phyloP scores from a whole-genome alignment of 208 protist genomes.

The Acanthamoeba healyi region DNA sequence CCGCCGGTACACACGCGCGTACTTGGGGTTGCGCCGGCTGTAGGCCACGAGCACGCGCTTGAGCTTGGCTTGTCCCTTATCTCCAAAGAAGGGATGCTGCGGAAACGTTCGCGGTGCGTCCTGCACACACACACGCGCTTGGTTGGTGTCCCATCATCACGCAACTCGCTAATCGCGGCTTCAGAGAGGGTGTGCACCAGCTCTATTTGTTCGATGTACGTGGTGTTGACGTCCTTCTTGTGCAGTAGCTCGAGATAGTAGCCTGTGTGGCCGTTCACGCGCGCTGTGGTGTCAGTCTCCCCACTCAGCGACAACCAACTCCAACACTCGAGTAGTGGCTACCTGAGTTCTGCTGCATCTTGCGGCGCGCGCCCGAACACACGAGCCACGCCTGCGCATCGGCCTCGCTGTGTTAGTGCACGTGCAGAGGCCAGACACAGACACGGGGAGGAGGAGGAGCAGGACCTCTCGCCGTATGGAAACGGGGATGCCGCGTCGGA shows the following conservation, averaged over 20 bases:
- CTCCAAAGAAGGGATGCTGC: conserved; percentile 79
- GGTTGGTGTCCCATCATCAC: too few relatives aligned
- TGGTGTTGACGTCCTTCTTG: neutral
- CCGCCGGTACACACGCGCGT: neutral
- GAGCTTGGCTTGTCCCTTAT: conserved; percentile 76
- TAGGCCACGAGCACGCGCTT: conserved; percentile 85
- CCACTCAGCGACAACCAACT: too few relatives aligned
- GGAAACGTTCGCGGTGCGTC: conserved; percentile 86
- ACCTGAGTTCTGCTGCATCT: conserved; percentile 32
- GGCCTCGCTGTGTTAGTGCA: neutral
- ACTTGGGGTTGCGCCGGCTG: conserved; percentile 79
- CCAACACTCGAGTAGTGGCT: too few relatives aligned
- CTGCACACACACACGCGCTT: too few relatives aligned
- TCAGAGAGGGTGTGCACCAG: neutral
- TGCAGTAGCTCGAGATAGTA: conserved; percentile 11
- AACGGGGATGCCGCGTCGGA: conserved; percentile 37
- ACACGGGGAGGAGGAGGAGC: neutral
- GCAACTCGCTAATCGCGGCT: too few relatives aligned
- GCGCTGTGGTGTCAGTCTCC: too few relatives aligned
- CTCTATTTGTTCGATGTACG: conserved; percentile 38
- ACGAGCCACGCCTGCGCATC: conserved; percentile 46
- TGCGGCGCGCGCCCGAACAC: conserved; percentile 48
- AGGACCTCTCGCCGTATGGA: neutral
- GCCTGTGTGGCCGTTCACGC: neutral
- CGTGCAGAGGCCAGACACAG: neutral